A percentile compares a stretch with the other conserved stretches of the same genome.
Evolutionary conservation across 208 protist genomes (phyloP).

Genomic region (Acanthamoeba divionensis): DNA sequence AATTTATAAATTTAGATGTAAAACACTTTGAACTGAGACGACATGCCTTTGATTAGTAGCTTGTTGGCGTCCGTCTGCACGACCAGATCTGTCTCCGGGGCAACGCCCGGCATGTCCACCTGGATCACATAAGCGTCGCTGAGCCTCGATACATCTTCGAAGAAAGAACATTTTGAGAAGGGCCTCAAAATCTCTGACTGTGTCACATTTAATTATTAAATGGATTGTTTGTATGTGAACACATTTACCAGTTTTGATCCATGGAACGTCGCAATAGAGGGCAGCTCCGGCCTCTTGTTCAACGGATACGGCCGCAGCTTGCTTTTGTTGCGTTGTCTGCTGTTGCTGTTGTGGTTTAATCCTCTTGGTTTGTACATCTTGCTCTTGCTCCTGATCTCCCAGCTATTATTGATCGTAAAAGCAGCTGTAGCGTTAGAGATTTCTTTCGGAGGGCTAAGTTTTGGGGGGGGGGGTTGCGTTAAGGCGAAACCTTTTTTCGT

Average conservation of each 20-base stretch:
- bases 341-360: background rate
- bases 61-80: conserved; percentile 49
- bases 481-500: background rate
- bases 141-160: background rate
- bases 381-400: no score
- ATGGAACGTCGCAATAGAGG: background rate
- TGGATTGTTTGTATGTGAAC: no score
- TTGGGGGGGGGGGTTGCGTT: no score
- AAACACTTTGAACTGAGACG: background rate
- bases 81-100: background rate
- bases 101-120: conserved; percentile 6
- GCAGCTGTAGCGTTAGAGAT: no score
- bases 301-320: background rate
- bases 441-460: no score
- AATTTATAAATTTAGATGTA: no score
- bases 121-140: background rate
- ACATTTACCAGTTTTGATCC: background rate
- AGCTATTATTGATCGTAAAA: no score
- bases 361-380: no score
- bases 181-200: no score
- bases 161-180: no score
- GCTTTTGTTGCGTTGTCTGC: background rate
- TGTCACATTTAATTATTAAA: no score
- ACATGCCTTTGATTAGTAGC: conserved; percentile 28
- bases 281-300: no score